Percentiles rank a stretch among this genome's conserved stretches.
Conservation (phyloP, 371 early-diverging fungal species). For the Mortierella sp. region DNA sequence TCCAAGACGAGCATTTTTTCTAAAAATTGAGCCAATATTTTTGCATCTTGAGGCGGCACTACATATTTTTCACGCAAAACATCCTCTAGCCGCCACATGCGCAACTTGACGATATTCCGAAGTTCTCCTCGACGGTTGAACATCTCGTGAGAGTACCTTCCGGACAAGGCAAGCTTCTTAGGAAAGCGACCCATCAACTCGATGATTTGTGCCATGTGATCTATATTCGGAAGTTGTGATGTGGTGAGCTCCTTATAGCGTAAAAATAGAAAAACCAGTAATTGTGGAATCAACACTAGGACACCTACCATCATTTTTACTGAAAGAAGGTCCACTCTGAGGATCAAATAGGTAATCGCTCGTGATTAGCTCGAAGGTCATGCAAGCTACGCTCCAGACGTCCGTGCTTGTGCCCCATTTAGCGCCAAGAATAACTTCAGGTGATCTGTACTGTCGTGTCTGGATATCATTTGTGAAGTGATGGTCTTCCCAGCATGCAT, state of each 20-base stretch:
- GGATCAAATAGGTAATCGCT: constrained; percentile 96
- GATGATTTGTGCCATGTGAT: constrained; percentile 96
- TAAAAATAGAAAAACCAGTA: constrained; percentile 72
- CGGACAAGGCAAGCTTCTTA: constrained; percentile 57
- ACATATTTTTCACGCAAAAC: constrained; percentile 62
- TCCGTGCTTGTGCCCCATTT: constrained; percentile 94
- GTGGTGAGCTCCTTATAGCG: constrained; percentile 78
- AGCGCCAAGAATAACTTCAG: constrained; percentile 97
- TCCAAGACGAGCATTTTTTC: constrained; percentile 35
- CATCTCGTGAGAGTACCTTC: constrained; percentile 51
- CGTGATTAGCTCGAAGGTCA: constrained; percentile 92
- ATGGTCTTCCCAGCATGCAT: constrained; percentile 97
- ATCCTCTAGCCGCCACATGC: constrained; percentile 85
- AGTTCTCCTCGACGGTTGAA: constrained; percentile 71
- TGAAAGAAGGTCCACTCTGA: constrained; percentile 82
- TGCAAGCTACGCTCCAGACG: constrained; percentile 97
- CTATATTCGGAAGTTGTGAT: constrained; percentile 82
- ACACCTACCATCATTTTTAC: constrained; percentile 89
- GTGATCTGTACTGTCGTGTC: constrained; percentile 98
- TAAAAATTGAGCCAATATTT: constrained; percentile 25
- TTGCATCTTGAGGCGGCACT: constrained; percentile 36
- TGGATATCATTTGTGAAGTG: constrained; percentile 98
- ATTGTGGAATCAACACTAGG: constrained; percentile 51
- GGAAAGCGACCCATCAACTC: constrained; percentile 92
- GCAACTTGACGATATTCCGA: constrained; percentile 86